Percentiles rank a stretch among this genome's conserved stretches.
phyloP scores from a whole-genome alignment of 345 rosid genomes.

The Excoecaria agallocha region DNA sequence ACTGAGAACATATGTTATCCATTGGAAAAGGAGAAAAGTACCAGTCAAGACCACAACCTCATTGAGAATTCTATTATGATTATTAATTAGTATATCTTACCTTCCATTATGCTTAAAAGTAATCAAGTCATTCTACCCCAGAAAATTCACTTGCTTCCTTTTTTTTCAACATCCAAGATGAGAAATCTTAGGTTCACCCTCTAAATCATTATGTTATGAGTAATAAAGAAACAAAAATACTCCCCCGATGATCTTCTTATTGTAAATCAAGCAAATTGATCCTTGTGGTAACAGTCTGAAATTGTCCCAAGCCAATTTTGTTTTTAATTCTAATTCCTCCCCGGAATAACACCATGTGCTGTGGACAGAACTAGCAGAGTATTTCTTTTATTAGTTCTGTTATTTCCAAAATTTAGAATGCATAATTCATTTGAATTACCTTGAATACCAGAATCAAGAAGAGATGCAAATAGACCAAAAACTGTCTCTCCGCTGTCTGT shows the following conservation, averaged over 20 bases:
- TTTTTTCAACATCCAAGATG: background rate
- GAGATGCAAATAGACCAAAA: conserved; percentile 75
- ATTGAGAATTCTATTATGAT: background rate
- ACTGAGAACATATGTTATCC: background rate
- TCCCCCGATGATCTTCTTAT: background rate
- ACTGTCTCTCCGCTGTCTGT: conserved; percentile 68
- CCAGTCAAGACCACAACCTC: background rate
- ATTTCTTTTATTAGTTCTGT: background rate
- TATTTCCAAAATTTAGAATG: background rate
- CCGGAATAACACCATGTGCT: background rate
- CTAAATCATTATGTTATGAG: background rate
- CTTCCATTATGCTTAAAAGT: background rate
- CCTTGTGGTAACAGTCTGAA: background rate
- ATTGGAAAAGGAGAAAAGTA: background rate
- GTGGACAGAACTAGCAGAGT: background rate
- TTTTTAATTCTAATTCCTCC: background rate
- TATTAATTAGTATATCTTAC: background rate
- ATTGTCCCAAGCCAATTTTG: background rate
- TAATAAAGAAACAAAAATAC: background rate
- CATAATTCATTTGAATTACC: conserved; percentile 39
- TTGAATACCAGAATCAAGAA: conserved; percentile 84
- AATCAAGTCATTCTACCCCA: too few species aligned
- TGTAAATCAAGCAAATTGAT: background rate
- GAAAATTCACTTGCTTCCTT: too few species aligned
- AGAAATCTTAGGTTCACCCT: background rate